Evolutionary conservation across 1,284 basidiomycete species (phyloP), one percentile per base, ranked within the genome.

Genomic region (Peniophora sp.): DNA sequence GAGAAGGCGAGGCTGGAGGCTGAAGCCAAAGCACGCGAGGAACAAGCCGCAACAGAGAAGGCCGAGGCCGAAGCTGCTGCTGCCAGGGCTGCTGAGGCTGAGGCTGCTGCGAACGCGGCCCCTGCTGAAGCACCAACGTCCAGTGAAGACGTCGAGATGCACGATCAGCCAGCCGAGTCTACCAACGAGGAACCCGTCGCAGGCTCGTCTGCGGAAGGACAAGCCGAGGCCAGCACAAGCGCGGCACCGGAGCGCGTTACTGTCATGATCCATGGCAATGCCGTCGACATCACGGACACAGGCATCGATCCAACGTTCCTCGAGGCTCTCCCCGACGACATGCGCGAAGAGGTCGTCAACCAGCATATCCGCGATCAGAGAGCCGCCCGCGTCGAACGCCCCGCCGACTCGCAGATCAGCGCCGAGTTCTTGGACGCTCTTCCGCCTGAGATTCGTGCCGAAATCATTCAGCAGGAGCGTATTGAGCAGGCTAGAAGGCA

Each of bases 301-400:
- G 97, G 97, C 8, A 98, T 99, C 62, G 97, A 99, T 65, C 93
- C 95, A 1, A 95, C 92, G 9, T 99, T 99, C 79, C 73, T 99
- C 50, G 94, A 98, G 68, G 97, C 97, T 17, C 72, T 99, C 23
- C 97, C 97, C 0, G 97, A 99, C 64, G 96, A 99, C 58, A 97
- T 99, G 89, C 84, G 97, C 46, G 96, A 97, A 64, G 97, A 99
- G 65, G 94, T 99, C 24, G 78, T 99, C 49, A 96, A 96, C 63
- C 97, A 99, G 65, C 95, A 99, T 63, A 84, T 98, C 60, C 87
- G 94, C 12, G 96, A 98, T 62, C 88, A 90, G 55, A 81, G 85
- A 45, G 85, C 90, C 3, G 79, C 89, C 14, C 74, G 81, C 54
- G 66, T 89, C 25, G 80, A 89, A 60, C 72, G 84, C 51, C 83